Percentiles rank a stretch among this genome's conserved stretches.
Evolutionary conservation across 108 stramenopile genomes (phyloP).

Genomic region (Heterococcus sp.): DNA sequence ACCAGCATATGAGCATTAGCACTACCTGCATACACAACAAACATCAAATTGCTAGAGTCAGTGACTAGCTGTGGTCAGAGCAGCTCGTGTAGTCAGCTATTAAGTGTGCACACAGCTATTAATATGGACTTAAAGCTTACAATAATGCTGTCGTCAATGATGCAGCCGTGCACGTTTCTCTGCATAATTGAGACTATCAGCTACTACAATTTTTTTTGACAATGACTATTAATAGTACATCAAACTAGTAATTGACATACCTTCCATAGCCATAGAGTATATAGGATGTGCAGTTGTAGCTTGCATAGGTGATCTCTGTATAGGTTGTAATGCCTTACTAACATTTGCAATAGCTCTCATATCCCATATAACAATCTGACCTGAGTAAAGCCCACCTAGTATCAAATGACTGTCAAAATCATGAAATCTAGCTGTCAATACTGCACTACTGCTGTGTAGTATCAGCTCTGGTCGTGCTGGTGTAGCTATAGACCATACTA

Average conservation of each 20-base stretch:
- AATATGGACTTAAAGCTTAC: too few species aligned
- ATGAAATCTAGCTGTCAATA: slow-evolving; percentile 32
- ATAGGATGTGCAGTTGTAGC: slow-evolving; percentile 20
- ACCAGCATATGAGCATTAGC: slow-evolving; percentile 15
- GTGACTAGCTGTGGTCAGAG: too few species aligned
- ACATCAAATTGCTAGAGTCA: too few species aligned
- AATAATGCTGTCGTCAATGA: too few species aligned
- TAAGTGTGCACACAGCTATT: too few species aligned
- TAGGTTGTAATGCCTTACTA: slow-evolving; percentile 11
- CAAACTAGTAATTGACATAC: background rate
- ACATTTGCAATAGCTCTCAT: slow-evolving; percentile 10
- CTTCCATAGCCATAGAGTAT: slow-evolving; percentile 23
- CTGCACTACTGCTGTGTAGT: slow-evolving; percentile 25
- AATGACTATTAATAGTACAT: too few species aligned
- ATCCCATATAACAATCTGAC: slow-evolving; percentile 36
- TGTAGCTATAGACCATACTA: slow-evolving; percentile 41
- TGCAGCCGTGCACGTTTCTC: too few species aligned
- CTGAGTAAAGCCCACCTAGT: slow-evolving; percentile 30
- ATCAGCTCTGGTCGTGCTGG: slow-evolving; percentile 25
- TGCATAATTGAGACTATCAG: too few species aligned
- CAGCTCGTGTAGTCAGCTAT: too few species aligned
- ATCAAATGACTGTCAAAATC: slow-evolving; percentile 20
- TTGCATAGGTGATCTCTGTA: slow-evolving; percentile 23
- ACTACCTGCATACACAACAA: too few species aligned
- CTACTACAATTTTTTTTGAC: too few species aligned